Base-by-base conservation (phyloP, 345 rosid genomes). In the Eucalyptus cloeziana region DNA sequence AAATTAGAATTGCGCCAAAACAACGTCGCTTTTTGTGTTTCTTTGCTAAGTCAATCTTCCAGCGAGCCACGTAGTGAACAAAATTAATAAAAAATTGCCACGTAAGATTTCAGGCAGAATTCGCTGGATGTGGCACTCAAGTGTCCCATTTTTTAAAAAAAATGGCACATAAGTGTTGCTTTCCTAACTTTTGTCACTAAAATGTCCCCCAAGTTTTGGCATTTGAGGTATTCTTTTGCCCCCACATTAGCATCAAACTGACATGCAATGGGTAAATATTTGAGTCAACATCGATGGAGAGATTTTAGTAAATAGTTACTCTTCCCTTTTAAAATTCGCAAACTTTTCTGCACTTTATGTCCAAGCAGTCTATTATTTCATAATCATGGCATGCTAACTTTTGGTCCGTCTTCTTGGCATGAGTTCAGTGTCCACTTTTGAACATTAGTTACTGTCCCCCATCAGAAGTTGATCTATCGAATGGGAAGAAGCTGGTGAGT, bases 371-470 rank as follows among this genome's bases (percentile, higher is more conserved):
- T 33, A 16, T 86, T 37, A 30, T 33, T 54, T 86, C 52, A 50
- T 30, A 49, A 49, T 56, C 58, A 49, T 7, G 69, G 37, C 80
- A 33, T 33, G 44, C 44, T 69, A 69, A 69, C 24, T 17, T 69
- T n/a, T 58, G 17, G 60, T 64, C 44, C 87, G 25, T 80, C 50
- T 89, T 88, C 62, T 69, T 69, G 80, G 80, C 4, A 69, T 33
- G 80, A 69, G 80, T 69, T 69, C 97, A 97, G 99, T 97, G 99
- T 92, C 97, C 96, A 67, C 96, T 97, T 92, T 91, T 97, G 94
- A 97, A 97, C 94, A 95, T 96, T 92, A 96, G 96, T 90, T 96
- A 95, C 91, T 97, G 99, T 88, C 97, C 98, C 85, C 93, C 98
- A 87, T 95, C 99, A 87, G 99, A 97, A 94, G 88, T 90, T 52